phyloP scores from a whole-genome alignment of 1,284 basidiomycete species.

The Meira miltonrushii region DNA sequence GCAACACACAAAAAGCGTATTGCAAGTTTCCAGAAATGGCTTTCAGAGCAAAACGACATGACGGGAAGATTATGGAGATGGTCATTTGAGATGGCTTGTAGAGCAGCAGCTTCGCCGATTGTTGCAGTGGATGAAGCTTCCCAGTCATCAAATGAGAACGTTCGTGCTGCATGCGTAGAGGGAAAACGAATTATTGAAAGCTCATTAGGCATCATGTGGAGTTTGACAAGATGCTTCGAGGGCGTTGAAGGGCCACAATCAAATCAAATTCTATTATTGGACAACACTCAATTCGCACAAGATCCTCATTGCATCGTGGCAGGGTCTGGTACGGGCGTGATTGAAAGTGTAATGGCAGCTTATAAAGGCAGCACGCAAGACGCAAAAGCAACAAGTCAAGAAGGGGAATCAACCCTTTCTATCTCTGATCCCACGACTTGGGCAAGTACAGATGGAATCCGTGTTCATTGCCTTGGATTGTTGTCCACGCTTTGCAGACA shows the following conservation, averaged over 20 bases:
- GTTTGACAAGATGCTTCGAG: conserved; percentile 29
- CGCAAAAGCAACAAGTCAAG: neutral
- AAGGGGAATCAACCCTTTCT: neutral
- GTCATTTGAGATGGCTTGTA: neutral
- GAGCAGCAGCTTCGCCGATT: neutral
- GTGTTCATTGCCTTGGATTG: conserved; percentile 33
- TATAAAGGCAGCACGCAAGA: conserved; percentile 1
- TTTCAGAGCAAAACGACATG: conserved; percentile 13
- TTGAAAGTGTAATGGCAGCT: conserved; percentile 3
- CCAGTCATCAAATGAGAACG: neutral
- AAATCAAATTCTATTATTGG: conserved; percentile 16
- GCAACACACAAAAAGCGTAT: conserved; percentile 9
- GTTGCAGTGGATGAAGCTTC: neutral
- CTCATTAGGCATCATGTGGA: conserved; percentile 40
- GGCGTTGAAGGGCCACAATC: conserved; percentile 8
- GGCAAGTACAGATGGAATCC: conserved; percentile 16
- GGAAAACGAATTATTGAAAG: conserved; percentile 37
- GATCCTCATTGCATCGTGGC: neutral
- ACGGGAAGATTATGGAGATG: conserved; percentile 1
- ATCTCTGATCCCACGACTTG: no score
- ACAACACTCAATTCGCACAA: neutral
- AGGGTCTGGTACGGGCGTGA: neutral
- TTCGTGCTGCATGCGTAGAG: conserved; percentile 13
- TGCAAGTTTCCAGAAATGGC: conserved; percentile 17
- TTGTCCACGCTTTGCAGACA: conserved; percentile 31